Evolutionary conservation across 495 filamentous ascomycete genomes (phyloP), one percentile per base, ranked within the genome.

Genomic region (Podospora australis): DNA sequence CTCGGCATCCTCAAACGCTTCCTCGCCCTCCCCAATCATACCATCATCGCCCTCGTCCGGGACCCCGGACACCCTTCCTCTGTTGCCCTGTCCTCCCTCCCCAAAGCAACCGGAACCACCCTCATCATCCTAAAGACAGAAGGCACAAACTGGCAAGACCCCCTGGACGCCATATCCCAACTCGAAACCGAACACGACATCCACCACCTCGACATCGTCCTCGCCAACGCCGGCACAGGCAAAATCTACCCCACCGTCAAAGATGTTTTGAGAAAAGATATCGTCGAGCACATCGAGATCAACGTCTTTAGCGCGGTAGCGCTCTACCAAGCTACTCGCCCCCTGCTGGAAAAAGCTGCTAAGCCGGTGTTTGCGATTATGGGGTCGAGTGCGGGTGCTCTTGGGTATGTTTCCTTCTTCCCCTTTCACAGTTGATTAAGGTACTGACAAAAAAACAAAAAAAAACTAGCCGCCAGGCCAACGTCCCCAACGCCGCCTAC

Each of bases 401-500:
- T 48, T 6, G 25, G 16, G 29, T 44, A 38, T 38, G 45, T 45
- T n/a, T 19, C 22, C 17, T 5, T 25, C 24, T 11, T 5, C 17
- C 28, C 7, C 7, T 7, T 7, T 30, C 28, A 7, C 28, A 7
- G 28, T 30, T 6, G 28, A n/a, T 7, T 7, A 30, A 30, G 28
- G n/a, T n/a, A n/a, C n/a, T n/a, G n/a, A 30, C 28, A 30, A 30
- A 14, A 28, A 30, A 29, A 10, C 25, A 23, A 30, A 7, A 30
- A 8, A 20, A 21, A 21, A 6, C 10, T 26, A 50, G 47, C 10
- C 9, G 16, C 13, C 47, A 39, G n/a, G 23, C 14, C 17, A 32
- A 26, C n/a, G 24, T 64, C 7, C 51, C 61, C n/a, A 64, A 54
- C 24, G 68, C 71, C 2, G 63, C 63, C 1, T 76, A 78, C 50